Conservation (phyloP, 768 basidiomycete species). For the Russula abietina region DNA sequence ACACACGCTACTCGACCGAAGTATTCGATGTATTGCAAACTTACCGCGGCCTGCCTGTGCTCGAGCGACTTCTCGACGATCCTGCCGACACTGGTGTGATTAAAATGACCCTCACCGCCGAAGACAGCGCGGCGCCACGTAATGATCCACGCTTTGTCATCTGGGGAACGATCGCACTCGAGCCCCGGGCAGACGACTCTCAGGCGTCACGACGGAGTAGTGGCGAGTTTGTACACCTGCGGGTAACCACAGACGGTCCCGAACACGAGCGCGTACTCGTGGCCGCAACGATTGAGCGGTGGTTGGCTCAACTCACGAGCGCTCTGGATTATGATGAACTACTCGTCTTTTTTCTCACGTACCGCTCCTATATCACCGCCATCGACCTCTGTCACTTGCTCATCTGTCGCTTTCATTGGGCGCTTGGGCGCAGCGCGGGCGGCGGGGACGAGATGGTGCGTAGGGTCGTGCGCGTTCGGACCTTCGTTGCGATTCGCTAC, state of each 20-base stretch:
- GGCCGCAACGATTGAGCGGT: constrained; percentile 87
- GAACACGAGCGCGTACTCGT: constrained; percentile 53
- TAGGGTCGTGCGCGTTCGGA: constrained; percentile 78
- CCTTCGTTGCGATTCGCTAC: constrained; percentile 84
- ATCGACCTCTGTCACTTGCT: constrained; percentile 77
- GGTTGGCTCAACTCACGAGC: constrained; percentile 87
- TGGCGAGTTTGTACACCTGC: constrained; percentile 13
- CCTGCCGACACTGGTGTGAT: constrained; percentile 60
- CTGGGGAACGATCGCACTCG: constrained; percentile 61
- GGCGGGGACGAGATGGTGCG: constrained; percentile 62
- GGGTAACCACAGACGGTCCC: constrained; percentile 28
- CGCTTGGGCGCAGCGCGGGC: constrained; percentile 48
- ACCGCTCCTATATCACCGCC: constrained; percentile 75
- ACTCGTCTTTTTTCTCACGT: constrained; percentile 87
- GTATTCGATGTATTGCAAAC: constrained; percentile 80
- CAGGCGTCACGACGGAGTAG: constrained; percentile 23
- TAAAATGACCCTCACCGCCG: constrained; percentile 59
- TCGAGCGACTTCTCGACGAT: constrained; percentile 58
- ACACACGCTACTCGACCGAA: constrained; percentile 63
- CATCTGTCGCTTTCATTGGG: constrained; percentile 87
- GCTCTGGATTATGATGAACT: constrained; percentile 83
- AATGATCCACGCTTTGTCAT: constrained; percentile 90
- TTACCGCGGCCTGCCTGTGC: constrained; percentile 66
- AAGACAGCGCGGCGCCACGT: constrained; percentile 65
- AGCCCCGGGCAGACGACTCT: constrained; percentile 27